phyloP scores from a whole-genome alignment of 2,329 filamentous ascomycete species.

The Trichoderma sp. region DNA sequence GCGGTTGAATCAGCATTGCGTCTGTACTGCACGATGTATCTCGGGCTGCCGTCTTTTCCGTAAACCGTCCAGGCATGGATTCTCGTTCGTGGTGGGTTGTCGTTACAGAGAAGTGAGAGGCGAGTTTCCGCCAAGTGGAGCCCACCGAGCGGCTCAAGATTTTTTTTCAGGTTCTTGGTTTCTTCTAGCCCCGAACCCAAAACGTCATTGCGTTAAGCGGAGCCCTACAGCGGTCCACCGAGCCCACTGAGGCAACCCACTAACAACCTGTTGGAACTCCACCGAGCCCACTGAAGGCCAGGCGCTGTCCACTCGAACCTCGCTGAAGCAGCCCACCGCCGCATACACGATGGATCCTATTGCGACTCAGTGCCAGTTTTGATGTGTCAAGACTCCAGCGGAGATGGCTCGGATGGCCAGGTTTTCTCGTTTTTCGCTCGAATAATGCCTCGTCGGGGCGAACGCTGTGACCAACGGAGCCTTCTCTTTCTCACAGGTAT shows the following conservation, averaged over 20 bases:
- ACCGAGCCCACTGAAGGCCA: not conserved
- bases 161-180: not conserved
- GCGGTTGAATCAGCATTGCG: not conserved
- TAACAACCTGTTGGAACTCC: not conserved
- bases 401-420: slow-evolving; percentile 18
- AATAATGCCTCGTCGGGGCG: slow-evolving; percentile 21
- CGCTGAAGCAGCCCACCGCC: slow-evolving; percentile 2
- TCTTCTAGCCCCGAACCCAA: slow-evolving; percentile 4
- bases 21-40: not conserved
- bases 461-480: slow-evolving; percentile 5
- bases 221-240: not conserved
- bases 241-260: slow-evolving; percentile 2
- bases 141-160: not conserved
- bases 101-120: not conserved
- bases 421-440: not conserved
- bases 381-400: slow-evolving; percentile 25
- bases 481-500: not conserved
- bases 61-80: not conserved
- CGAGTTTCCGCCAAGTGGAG: slow-evolving; percentile 6
- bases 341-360: slow-evolving; percentile 7
- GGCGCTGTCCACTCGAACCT: not conserved
- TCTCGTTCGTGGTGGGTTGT: not conserved
- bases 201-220: slow-evolving; percentile 14
- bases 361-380: slow-evolving; percentile 23
- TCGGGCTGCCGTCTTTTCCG: slow-evolving; percentile 9